A percentile compares a stretch with the other conserved stretches of the same genome.
Conservation (phyloP, 441 rosid species). For the Pelargonium cotyledonis region DNA sequence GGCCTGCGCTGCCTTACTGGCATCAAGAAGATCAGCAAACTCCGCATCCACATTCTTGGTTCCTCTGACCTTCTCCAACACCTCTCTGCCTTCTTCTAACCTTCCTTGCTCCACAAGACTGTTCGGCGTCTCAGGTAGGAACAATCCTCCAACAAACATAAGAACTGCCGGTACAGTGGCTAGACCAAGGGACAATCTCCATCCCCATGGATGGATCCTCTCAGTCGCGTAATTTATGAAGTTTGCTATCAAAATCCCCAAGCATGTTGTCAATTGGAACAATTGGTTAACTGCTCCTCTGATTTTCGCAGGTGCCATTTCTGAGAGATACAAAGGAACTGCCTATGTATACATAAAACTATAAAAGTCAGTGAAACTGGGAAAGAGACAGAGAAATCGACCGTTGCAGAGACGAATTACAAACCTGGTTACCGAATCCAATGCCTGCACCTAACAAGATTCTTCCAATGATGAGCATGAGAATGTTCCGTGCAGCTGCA, state of each 20-base stretch:
- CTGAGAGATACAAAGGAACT: conserved; percentile 74
- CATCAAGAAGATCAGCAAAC: conserved; percentile 64
- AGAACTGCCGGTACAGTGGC: conserved; percentile 63
- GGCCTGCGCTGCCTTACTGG: conserved; percentile 59
- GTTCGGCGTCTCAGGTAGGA: conserved; percentile 79
- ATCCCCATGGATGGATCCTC: conserved; percentile 82
- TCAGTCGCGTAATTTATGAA: conserved; percentile 58
- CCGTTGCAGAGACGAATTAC: conserved; percentile 5
- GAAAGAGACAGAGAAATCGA: background rate
- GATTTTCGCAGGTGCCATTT: conserved; percentile 80
- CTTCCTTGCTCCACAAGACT: conserved; percentile 80
- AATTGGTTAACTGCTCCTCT: conserved; percentile 77
- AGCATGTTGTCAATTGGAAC: conserved; percentile 74
- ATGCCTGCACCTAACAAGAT: conserved; percentile 68
- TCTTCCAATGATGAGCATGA: conserved; percentile 63
- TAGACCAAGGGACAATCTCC: conserved; percentile 79
- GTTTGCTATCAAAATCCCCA: conserved; percentile 67
- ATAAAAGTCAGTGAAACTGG: background rate
- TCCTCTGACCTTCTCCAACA: conserved; percentile 65
- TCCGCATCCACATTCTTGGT: conserved; percentile 66
- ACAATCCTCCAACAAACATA: conserved; percentile 69
- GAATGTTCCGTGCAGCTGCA: conserved; percentile 56
- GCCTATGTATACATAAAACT: conserved; percentile 36
- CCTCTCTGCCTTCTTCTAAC: conserved; percentile 52
- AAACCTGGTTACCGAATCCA: conserved; percentile 77